Conservation (phyloP, 495 filamentous ascomycete species). For the Aspergillus funiculosus region DNA sequence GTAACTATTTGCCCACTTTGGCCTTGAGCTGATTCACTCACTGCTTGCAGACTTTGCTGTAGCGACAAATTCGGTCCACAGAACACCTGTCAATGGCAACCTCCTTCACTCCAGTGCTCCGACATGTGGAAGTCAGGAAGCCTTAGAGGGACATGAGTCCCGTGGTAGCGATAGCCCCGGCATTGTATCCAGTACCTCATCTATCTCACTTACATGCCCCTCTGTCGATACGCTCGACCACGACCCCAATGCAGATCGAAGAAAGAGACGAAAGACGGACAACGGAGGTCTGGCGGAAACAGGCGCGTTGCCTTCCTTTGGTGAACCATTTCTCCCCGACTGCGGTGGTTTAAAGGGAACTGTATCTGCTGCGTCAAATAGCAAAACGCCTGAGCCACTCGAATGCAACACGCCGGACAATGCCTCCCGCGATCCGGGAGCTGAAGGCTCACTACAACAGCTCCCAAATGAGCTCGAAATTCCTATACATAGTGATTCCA, state of each 20-base stretch:
- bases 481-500: neutral
- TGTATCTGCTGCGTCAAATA: too few relatives aligned
- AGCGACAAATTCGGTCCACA: slow-evolving; percentile 8
- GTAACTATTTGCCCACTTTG: slow-evolving; percentile 18
- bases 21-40: slow-evolving; percentile 12
- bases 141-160: neutral
- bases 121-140: neutral
- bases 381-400: neutral
- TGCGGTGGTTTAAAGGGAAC: neutral
- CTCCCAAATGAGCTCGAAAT: neutral
- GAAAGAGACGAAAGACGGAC: slow-evolving; percentile 49
- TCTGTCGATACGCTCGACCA: slow-evolving; percentile 23
- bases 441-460: neutral
- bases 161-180: neutral
- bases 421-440: too few relatives aligned
- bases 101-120: neutral
- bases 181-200: slow-evolving; percentile 4
- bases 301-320: too few relatives aligned
- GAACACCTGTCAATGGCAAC: slow-evolving; percentile 2
- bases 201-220: neutral
- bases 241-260: slow-evolving; percentile 39
- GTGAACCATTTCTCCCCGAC: neutral
- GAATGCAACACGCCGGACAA: too few relatives aligned
- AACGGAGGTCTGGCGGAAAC: slow-evolving; percentile 18
- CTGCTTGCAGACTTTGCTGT: slow-evolving; percentile 20